Evolutionary conservation across 116 monocot species (phyloP).

Genomic region (Trichopus zeylanicus): DNA sequence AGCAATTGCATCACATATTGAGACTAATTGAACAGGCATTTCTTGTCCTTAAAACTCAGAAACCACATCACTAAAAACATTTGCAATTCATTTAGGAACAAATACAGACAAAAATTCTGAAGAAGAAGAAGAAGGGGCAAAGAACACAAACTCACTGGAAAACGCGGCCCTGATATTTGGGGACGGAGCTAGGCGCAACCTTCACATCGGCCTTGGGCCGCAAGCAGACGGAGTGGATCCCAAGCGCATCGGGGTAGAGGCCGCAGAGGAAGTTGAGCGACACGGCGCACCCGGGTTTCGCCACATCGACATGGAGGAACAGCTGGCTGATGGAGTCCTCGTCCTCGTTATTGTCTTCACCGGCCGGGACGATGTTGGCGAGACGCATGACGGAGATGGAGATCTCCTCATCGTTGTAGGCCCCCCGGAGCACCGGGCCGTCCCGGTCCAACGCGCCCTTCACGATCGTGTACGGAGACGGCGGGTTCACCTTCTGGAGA

Average conservation of each 20-base stretch:
- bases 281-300: conserved; percentile 44
- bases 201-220: conserved; percentile 19
- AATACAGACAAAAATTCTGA: too few relatives aligned
- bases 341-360: conserved; percentile 41
- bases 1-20: too few relatives aligned
- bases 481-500: conserved; percentile 74
- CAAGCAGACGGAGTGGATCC: conserved; percentile 83
- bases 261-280: conserved; percentile 85
- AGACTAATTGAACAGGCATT: too few relatives aligned
- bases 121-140: background rate
- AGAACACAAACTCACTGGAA: conserved; percentile 53
- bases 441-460: conserved; percentile 67
- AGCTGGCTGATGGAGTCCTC: conserved; percentile 71
- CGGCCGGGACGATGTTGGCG: conserved; percentile 46
- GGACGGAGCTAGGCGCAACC: background rate
- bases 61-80: too few relatives aligned
- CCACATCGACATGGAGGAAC: conserved; percentile 79
- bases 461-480: conserved; percentile 56
- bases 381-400: conserved; percentile 79
- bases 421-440: conserved; percentile 60
- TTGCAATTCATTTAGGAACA: too few relatives aligned
- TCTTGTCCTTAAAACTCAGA: too few relatives aligned
- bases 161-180: conserved; percentile 53
- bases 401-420: conserved; percentile 70
- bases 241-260: conserved; percentile 84